A percentile compares a stretch with the other conserved stretches of the same genome.
These are phyloP conservation scores for Prunus yedoensis DNA, from an alignment of 331 rosid genomes.

Conservation along the genomic window DNA sequence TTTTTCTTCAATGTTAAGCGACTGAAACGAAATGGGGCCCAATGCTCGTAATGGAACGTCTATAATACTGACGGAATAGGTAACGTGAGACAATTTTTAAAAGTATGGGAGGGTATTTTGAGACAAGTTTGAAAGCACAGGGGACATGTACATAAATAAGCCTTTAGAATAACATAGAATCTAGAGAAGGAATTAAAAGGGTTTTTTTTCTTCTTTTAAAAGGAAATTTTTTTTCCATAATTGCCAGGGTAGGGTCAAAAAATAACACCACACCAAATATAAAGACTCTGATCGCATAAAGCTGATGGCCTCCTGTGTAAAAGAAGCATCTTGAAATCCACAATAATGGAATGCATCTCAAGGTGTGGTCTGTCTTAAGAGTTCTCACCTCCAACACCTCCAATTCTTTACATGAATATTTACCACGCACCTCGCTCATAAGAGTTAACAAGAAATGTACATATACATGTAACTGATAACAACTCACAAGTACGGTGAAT, in stretches of 20 bases:
- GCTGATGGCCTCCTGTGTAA: not conserved
- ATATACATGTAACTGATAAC: not conserved
- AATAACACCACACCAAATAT: not conserved
- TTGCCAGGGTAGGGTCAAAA: not conserved
- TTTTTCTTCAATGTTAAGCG: no score
- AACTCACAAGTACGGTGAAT: not conserved
- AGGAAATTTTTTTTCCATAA: not conserved
- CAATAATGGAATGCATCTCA: not conserved
- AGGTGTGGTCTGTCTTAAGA: not conserved
- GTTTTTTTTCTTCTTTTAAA: not conserved
- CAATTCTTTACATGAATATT: constrained; percentile 7
- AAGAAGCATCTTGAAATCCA: constrained; percentile 10
- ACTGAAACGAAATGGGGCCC: no score
- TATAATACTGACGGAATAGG: no score
- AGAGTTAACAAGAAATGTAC: not conserved
- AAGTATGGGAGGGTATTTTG: no score
- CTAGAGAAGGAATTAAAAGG: not conserved
- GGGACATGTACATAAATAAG: no score
- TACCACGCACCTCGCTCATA: not conserved
- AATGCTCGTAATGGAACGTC: no score
- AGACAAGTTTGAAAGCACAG: no score
- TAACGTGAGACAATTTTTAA: no score
- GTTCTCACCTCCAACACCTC: not conserved
- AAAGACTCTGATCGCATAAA: not conserved
- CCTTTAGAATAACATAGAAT: no score